Base-by-base conservation (phyloP, 1,284 basidiomycete genomes). In the Porodaedalea pini region DNA sequence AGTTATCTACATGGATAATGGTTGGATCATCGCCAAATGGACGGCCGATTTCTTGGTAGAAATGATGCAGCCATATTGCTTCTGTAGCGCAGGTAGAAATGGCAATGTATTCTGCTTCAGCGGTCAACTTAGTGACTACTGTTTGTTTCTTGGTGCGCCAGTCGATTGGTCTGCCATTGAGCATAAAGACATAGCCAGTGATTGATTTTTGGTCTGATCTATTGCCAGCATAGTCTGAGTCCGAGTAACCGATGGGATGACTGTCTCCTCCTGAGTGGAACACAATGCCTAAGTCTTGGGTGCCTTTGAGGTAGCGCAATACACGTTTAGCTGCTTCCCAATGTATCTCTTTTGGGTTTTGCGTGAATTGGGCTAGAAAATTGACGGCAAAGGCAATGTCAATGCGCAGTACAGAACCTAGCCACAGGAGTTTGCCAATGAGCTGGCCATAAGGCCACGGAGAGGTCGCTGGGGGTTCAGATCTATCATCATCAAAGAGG, bases 251-350 rank as follows among this genome's bases (percentile, higher is more conserved):
- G 2, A 58, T 37, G 13, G 51, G 51, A 11, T 3, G 1, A 4
- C 52, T 56, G 13, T 17, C 23, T n/a, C 61, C 44, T 8, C 52
- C 39, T 43, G 31, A 25, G 40, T 59, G 61, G 40, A 68, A 73
- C 27, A 64, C 69, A 6, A 74, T 61, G 3, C 58, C 54, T 23
- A 64, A 63, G 37, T 68, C 60, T 0, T 65, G 21, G 0, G 71
- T 74, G 0, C 65, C 65, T 17, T 66, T 66, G 5, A 75, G 51
- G 56, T 75, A 76, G 1, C 61, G 56, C 0, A 74, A 37, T 1
- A 71, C 61, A 29, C 71, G 69, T 17, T 69, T 61, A 13, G 69
- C 51, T 0, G 68, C 69, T 0, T 61, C 61, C 67, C 68, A 71
- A 27, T 74, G 73, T 1, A 56, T 56, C 1, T 58, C 62, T 0